phyloP scores from a whole-genome alignment of 805 yeast genomes.

The Saturnispora dispora region DNA sequence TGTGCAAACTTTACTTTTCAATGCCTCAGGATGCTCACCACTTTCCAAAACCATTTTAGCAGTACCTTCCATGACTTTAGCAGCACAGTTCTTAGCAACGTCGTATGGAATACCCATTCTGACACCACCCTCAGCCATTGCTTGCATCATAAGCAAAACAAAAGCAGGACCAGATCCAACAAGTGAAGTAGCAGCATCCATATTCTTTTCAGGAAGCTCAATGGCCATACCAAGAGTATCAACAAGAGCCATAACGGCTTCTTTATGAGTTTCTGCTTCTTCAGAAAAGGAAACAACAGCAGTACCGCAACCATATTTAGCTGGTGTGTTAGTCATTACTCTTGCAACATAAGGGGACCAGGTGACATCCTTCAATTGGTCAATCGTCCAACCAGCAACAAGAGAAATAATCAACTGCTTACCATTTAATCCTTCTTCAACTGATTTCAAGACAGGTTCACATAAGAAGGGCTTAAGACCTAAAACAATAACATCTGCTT shows the following conservation, averaged over 20 bases:
- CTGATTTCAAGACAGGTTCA: constrained; percentile 46
- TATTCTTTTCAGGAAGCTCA: constrained; percentile 76
- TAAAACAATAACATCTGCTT: constrained; percentile 63
- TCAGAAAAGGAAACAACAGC: constrained; percentile 77
- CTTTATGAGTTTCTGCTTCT: constrained; percentile 37
- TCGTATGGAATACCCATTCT: constrained; percentile 87
- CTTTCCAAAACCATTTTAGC: constrained; percentile 80
- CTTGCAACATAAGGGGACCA: constrained; percentile 60
- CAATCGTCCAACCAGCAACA: constrained; percentile 88
- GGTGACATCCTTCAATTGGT: constrained; percentile 38
- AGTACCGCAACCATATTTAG: constrained; percentile 86
- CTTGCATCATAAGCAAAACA: constrained; percentile 79
- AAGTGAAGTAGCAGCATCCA: constrained; percentile 93
- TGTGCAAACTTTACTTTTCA: constrained; percentile 84
- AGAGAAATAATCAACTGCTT: constrained; percentile 51
- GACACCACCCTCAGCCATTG: constrained; percentile 89
- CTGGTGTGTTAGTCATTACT: constrained; percentile 98
- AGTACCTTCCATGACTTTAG: constrained; percentile 90
- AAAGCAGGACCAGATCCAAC: constrained; percentile 98
- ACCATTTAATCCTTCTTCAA: constrained; percentile 35
- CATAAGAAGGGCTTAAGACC: constrained; percentile 86
- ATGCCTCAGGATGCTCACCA: constrained; percentile 79
- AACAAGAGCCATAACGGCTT: constrained; percentile 43
- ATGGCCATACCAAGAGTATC: constrained; percentile 60
- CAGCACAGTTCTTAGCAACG: constrained; percentile 76